Percentiles rank a stretch among this genome's conserved stretches.
Conservation (phyloP, 2,329 filamentous ascomycete species). For the Cryphonectria nitschkei region DNA sequence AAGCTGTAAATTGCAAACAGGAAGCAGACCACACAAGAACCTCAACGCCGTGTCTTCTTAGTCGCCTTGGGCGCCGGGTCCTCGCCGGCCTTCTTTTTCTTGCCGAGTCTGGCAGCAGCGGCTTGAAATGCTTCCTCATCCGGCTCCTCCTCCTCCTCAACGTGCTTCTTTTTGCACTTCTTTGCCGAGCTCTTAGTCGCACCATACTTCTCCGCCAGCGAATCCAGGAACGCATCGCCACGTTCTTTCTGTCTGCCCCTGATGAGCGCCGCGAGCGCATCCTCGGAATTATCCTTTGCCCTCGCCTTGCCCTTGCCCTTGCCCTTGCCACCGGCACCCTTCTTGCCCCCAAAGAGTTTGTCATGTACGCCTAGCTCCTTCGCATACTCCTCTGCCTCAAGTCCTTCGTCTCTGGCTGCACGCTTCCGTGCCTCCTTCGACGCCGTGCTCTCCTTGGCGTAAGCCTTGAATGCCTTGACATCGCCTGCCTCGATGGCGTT, state of each 20-base stretch:
- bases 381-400: slow-evolving; percentile 74
- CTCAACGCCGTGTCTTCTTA: slow-evolving; percentile 31
- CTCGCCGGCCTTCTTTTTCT: slow-evolving; percentile 37
- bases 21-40: slow-evolving; percentile 19
- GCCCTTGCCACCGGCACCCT: slow-evolving; percentile 38
- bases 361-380: slow-evolving; percentile 76
- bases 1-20: slow-evolving; percentile 4
- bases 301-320: slow-evolving; percentile 36
- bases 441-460: slow-evolving; percentile 73
- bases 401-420: slow-evolving; percentile 67
- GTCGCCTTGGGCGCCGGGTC: slow-evolving; percentile 23
- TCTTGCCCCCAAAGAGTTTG: slow-evolving; percentile 62
- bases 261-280: slow-evolving; percentile 71
- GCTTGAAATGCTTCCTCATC: slow-evolving; percentile 66
- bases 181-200: slow-evolving; percentile 45
- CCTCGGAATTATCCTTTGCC: slow-evolving; percentile 31
- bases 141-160: slow-evolving; percentile 65
- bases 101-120: slow-evolving; percentile 53
- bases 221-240: slow-evolving; percentile 66
- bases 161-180: slow-evolving; percentile 53
- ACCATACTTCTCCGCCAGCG: slow-evolving; percentile 77
- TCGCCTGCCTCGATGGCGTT: slow-evolving; percentile 73
- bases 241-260: slow-evolving; percentile 69
- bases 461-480: slow-evolving; percentile 68
- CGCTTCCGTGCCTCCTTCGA: slow-evolving; percentile 62